phyloP scores from a whole-genome alignment of 371 early-diverging fungal species.

The Mucor saturninus region DNA sequence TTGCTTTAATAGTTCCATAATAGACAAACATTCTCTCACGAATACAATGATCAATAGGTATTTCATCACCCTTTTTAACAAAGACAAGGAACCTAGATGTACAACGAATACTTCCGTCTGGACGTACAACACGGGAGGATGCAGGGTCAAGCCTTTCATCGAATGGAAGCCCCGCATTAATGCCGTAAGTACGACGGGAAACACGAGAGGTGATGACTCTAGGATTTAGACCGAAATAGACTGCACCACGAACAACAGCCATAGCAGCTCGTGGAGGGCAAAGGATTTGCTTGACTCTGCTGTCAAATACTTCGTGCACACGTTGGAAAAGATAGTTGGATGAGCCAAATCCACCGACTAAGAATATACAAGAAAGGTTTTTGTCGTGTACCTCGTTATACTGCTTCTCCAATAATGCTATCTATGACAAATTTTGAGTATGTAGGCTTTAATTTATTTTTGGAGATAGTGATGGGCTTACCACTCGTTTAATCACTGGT shows the following conservation, averaged over 20 bases:
- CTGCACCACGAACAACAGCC: conserved; percentile 59
- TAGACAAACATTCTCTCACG: conserved; percentile 54
- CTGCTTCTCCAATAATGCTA: conserved; percentile 45
- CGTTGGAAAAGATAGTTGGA: conserved; percentile 50
- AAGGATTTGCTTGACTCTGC: conserved; percentile 36
- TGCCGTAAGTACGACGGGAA: conserved; percentile 64
- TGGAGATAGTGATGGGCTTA: conserved; percentile 22
- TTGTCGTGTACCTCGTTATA: conserved; percentile 29
- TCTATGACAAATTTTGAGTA: conserved; percentile 12
- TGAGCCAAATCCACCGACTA: conserved; percentile 58
- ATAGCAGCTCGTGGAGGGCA: conserved; percentile 50
- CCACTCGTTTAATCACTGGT: conserved; percentile 56
- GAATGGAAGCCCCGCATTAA: conserved; percentile 64
- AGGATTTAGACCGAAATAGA: conserved; percentile 58
- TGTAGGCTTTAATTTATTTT: neutral
- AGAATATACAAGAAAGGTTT: conserved; percentile 39
- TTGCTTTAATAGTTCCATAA: conserved; percentile 47
- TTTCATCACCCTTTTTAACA: conserved; percentile 43
- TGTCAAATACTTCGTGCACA: conserved; percentile 35
- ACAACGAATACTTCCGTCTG: conserved; percentile 53
- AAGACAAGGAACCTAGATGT: conserved; percentile 49
- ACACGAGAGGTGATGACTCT: conserved; percentile 57
- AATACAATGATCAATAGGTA: conserved; percentile 52
- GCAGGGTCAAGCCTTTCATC: conserved; percentile 40
- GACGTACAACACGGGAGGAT: conserved; percentile 38